Conservation (phyloP, 2,329 filamentous ascomycete genomes). For the Byssothecium circinans region DNA sequence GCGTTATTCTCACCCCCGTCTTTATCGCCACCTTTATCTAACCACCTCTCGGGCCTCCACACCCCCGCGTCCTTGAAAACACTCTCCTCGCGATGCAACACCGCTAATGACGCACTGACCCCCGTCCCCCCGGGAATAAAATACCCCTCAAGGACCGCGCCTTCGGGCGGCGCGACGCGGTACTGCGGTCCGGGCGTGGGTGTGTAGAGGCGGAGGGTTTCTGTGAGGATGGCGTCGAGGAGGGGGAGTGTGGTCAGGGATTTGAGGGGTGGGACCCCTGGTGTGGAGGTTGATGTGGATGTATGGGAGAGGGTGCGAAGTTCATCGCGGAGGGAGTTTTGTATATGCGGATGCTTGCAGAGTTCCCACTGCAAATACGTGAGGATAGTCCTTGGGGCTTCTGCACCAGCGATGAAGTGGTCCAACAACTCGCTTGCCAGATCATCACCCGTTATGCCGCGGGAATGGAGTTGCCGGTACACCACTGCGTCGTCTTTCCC, state of each 20-base stretch:
- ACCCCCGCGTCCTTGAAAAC: constrained; percentile 43
- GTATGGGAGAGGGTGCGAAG: constrained; percentile 4
- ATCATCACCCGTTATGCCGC: constrained; percentile 45
- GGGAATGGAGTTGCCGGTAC: constrained; percentile 14
- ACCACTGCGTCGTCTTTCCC: constrained; percentile 19
- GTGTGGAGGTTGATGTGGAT: background rate
- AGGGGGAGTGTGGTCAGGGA: constrained; percentile 50
- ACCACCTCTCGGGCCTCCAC: constrained; percentile 42
- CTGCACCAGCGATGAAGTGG: constrained; percentile 72
- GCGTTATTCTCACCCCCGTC: too few relatives aligned
- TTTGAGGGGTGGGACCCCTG: constrained; percentile 40
- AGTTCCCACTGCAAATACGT: constrained; percentile 62
- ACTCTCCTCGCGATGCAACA: constrained; percentile 44
- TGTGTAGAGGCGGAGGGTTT: constrained; percentile 60
- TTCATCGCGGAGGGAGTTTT: constrained; percentile 44
- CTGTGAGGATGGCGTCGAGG: constrained; percentile 59
- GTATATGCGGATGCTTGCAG: constrained; percentile 34
- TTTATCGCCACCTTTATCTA: too few relatives aligned
- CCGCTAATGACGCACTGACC: constrained; percentile 43
- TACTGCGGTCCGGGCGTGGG: constrained; percentile 62
- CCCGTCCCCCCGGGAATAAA: constrained; percentile 40
- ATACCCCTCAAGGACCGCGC: constrained; percentile 34
- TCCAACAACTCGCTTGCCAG: constrained; percentile 72
- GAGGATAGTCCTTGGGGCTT: constrained; percentile 68
- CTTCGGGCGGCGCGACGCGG: constrained; percentile 48